Conservation (phyloP, 306 rosid genomes). For the Prunus mira region DNA sequence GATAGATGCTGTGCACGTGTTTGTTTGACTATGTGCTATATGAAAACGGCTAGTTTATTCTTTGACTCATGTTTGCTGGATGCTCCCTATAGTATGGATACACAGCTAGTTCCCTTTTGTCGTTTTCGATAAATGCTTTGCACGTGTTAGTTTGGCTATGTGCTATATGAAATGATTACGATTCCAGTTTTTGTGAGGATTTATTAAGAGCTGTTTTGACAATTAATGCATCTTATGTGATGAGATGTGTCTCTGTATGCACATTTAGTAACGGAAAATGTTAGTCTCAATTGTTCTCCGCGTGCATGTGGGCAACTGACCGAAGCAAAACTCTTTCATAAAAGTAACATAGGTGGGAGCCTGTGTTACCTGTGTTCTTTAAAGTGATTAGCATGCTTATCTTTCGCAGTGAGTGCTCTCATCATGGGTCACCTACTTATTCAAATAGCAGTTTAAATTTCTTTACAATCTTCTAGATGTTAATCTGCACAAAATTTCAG, state of each 20-base stretch:
- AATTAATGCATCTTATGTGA: constrained; percentile 5
- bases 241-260: constrained; percentile 1
- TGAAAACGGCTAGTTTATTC: not conserved
- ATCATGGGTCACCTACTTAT: not conserved
- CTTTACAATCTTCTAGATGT: not conserved
- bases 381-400: not conserved
- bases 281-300: not conserved
- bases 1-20: not conserved
- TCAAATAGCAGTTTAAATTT: not conserved
- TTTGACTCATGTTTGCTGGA: not conserved
- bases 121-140: not conserved
- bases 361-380: not conserved
- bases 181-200: not conserved
- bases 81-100: not conserved
- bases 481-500: not conserved
- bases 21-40: not conserved
- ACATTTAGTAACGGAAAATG: not conserved
- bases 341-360: not conserved
- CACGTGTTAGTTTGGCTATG: not conserved
- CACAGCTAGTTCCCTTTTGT: not conserved
- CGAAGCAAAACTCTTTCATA: not conserved
- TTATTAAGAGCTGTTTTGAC: not conserved
- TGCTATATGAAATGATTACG: not conserved
- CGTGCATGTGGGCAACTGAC: not conserved
- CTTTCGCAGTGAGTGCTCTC: not conserved